Evolutionary conservation across 306 rosid species (phyloP).

Genomic region (Casuarina equisetifolia): DNA sequence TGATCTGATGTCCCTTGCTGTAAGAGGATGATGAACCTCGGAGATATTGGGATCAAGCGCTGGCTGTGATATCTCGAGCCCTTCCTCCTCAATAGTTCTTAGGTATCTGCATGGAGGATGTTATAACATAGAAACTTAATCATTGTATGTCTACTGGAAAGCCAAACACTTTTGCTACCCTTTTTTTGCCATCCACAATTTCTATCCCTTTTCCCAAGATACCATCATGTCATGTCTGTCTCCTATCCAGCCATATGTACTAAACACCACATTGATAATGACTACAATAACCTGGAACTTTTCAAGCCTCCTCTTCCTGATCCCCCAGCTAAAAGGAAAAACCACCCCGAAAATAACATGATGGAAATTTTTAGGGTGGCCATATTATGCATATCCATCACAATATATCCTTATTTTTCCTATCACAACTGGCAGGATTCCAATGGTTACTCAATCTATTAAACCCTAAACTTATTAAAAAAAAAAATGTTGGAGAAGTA

Average conservation of each 20-base stretch:
- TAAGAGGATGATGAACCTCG: constrained; percentile 27
- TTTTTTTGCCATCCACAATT: background rate
- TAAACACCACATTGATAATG: background rate
- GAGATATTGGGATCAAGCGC: constrained; percentile 28
- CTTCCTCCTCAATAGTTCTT: constrained; percentile 25
- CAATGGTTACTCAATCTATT: no score
- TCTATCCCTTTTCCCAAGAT: no score
- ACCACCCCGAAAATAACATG: no score
- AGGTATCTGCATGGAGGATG: constrained; percentile 19
- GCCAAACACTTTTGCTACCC: background rate
- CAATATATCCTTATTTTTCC: no score
- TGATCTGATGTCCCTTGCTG: constrained; percentile 19
- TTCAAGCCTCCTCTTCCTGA: no score
- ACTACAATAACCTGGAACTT: background rate
- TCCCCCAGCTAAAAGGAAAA: no score
- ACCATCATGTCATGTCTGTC: background rate
- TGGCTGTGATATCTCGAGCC: constrained; percentile 40
- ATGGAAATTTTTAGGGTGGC: no score
- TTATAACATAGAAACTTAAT: background rate
- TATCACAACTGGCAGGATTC: no score
- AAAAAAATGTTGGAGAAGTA: no score
- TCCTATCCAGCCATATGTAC: background rate
- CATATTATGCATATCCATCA: no score
- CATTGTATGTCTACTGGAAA: background rate
- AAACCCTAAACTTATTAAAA: no score